Percentiles rank a stretch among this genome's conserved stretches.
phyloP scores from a whole-genome alignment of 1,139 yeast genomes.

The Waltiozyma sp. region DNA sequence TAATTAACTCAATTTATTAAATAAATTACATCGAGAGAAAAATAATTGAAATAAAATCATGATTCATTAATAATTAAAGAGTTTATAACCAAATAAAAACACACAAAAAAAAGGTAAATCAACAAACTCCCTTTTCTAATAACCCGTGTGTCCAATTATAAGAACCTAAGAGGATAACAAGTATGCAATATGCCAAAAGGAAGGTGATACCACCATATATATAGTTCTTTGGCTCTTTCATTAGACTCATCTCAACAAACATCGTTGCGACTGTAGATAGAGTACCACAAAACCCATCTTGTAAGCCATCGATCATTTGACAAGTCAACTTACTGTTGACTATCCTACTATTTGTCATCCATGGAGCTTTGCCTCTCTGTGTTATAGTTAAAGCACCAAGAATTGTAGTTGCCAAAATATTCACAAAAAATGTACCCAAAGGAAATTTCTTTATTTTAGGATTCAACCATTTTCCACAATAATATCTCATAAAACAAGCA shows the following conservation, averaged over 20 bases:
- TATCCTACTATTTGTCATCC: slow-evolving; percentile 15
- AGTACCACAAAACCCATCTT: slow-evolving; percentile 68
- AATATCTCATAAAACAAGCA: slow-evolving; percentile 53
- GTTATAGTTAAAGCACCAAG: slow-evolving; percentile 46
- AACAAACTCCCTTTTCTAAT: not conserved
- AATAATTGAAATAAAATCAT: too few relatives aligned
- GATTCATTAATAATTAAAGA: too few relatives aligned
- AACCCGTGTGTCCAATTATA: slow-evolving; percentile 40
- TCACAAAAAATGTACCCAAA: slow-evolving; percentile 66
- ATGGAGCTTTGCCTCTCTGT: slow-evolving; percentile 30
- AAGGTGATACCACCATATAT: slow-evolving; percentile 31
- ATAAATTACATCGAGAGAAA: too few relatives aligned
- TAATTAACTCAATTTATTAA: too few relatives aligned
- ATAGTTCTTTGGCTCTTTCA: slow-evolving; percentile 23
- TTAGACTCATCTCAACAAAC: slow-evolving; percentile 47
- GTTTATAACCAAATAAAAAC: too few relatives aligned
- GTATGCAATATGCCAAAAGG: slow-evolving; percentile 26
- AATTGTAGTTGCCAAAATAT: slow-evolving; percentile 45
- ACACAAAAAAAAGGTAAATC: too few relatives aligned
- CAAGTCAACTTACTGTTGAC: slow-evolving; percentile 30
- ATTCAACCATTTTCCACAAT: slow-evolving; percentile 41
- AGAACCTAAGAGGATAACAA: slow-evolving; percentile 41
- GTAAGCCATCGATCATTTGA: slow-evolving; percentile 45
- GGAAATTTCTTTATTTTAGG: slow-evolving; percentile 36
- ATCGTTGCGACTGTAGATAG: slow-evolving; percentile 73